Conservation (phyloP, 1,139 yeast genomes). For the Geotrichum siamense region DNA sequence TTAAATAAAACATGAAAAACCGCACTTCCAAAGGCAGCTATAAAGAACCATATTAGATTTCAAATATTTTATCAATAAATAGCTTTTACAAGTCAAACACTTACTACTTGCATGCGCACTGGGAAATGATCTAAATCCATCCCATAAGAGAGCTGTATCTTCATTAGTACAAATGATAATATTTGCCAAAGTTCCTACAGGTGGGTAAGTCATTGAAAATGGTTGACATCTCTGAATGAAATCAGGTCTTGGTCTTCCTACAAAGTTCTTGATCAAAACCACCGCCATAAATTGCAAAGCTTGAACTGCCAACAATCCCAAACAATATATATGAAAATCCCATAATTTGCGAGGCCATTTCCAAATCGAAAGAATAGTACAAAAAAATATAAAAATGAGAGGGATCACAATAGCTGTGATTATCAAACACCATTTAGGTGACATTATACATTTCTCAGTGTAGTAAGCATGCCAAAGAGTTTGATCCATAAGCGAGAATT, state of each 20-base stretch:
- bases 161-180: slow-evolving; percentile 11
- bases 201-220: slow-evolving; percentile 5
- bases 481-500: slow-evolving; percentile 6
- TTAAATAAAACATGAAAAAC: slow-evolving; percentile 11
- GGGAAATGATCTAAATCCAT: slow-evolving; percentile 14
- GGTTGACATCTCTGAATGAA: slow-evolving; percentile 12
- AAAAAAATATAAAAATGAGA: slow-evolving; percentile 1
- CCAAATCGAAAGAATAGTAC: slow-evolving; percentile 11
- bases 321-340: slow-evolving; percentile 12
- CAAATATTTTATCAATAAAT: no score
- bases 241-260: slow-evolving; percentile 14
- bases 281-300: slow-evolving; percentile 8
- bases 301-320: slow-evolving; percentile 8
- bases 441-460: slow-evolving; percentile 5
- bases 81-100: not conserved
- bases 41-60: no score
- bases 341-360: slow-evolving; percentile 12
- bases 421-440: slow-evolving; percentile 9
- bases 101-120: slow-evolving; percentile 15
- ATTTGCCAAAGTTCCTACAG: slow-evolving; percentile 9
- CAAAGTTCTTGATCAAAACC: slow-evolving; percentile 7
- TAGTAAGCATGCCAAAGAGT: slow-evolving; percentile 6
- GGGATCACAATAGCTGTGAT: slow-evolving; percentile 5
- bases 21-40: slow-evolving; percentile 11
- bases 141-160: slow-evolving; percentile 11